phyloP scores from a whole-genome alignment of 176 grass and related monocot genomes.

The Ensete glaucum region DNA sequence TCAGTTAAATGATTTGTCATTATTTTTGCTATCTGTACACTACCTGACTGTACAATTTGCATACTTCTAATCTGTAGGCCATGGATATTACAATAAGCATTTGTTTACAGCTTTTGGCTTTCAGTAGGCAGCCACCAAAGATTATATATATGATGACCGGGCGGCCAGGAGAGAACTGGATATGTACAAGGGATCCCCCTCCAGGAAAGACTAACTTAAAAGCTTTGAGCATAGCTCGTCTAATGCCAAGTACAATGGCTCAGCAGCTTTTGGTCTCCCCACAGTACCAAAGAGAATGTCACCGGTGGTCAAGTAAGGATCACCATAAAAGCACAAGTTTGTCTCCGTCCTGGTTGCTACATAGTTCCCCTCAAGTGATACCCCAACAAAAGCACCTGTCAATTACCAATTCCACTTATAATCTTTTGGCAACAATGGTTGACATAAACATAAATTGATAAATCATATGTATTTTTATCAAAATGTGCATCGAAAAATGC shows the following conservation, averaged over 20 bases:
- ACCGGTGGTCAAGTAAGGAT: conserved; percentile 62
- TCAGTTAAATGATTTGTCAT: neutral
- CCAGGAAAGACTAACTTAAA: conserved; percentile 8
- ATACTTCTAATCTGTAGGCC: neutral
- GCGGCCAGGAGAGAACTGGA: neutral
- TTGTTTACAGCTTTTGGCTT: neutral
- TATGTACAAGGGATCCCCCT: neutral
- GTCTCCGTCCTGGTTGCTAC: conserved; percentile 55
- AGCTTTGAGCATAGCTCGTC: conserved; percentile 43
- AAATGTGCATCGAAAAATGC: too few relatives aligned
- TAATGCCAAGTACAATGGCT: conserved; percentile 53
- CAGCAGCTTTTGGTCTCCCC: conserved; percentile 52
- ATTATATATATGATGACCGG: too few relatives aligned
- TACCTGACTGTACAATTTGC: neutral
- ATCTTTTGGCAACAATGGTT: neutral
- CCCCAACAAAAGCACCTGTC: conserved; percentile 70
- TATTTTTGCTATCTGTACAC: neutral
- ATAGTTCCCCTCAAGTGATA: conserved; percentile 71
- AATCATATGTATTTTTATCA: too few relatives aligned
- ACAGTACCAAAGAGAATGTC: conserved; percentile 69
- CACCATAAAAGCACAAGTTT: conserved; percentile 65
- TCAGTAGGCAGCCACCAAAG: too few relatives aligned
- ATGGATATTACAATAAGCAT: neutral
- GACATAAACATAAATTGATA: neutral
- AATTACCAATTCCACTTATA: neutral